Evolutionary conservation across 2,329 filamentous ascomycete species (phyloP).

Genomic region (Pestalotiopsis sp.): DNA sequence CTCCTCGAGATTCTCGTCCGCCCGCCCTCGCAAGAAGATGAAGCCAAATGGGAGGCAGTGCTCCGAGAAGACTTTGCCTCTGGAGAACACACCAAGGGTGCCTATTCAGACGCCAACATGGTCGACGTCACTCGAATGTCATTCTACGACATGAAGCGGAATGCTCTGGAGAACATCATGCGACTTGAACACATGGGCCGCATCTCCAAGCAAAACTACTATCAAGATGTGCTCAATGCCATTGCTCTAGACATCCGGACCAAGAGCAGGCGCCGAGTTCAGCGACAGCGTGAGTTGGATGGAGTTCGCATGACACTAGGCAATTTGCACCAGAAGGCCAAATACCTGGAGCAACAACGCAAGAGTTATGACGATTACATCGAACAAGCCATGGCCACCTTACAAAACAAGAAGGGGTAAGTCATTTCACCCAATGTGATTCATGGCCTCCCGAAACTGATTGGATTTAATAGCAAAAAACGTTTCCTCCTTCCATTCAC

Average conservation of each 20-base stretch:
- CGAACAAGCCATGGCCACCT: constrained; percentile 94
- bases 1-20: constrained; percentile 96
- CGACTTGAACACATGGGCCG: constrained; percentile 83
- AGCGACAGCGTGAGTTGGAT: constrained; percentile 89
- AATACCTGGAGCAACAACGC: constrained; percentile 90
- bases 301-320: constrained; percentile 74
- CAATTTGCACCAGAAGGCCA: constrained; percentile 82
- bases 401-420: constrained; percentile 94
- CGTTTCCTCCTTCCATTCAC: constrained; percentile 94
- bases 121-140: constrained; percentile 87
- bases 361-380: constrained; percentile 99
- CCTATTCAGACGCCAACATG: constrained; percentile 89
- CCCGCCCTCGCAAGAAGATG: constrained; percentile 83
- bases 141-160: constrained; percentile 91
- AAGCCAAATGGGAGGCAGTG: constrained; percentile 81
- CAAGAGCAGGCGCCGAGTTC: constrained; percentile 90
- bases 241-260: constrained; percentile 96
- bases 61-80: constrained; percentile 78
- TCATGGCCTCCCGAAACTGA: constrained; percentile 20
- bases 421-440: constrained; percentile 25
- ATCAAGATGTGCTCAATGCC: constrained; percentile 96
- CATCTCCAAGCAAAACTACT: constrained; percentile 87
- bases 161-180: constrained; percentile 91
- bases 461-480: constrained; percentile 74
- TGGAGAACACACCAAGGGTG: constrained; percentile 71